Evolutionary conservation across 371 early-diverging fungal species (phyloP).

Genomic region (Syncephalastrum monosporum): DNA sequence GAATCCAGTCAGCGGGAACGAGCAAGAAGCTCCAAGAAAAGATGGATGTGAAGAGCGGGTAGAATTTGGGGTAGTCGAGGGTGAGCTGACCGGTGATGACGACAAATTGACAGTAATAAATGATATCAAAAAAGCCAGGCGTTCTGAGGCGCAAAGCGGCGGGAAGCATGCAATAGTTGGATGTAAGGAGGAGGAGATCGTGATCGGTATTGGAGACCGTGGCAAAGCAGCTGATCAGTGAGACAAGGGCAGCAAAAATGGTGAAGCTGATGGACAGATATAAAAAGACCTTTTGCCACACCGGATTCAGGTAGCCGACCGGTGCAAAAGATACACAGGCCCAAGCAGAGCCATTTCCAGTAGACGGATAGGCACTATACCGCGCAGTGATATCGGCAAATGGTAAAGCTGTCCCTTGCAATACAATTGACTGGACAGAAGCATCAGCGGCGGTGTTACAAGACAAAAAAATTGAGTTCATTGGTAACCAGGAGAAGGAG

Average conservation of each 20-base stretch:
- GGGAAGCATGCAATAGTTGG: slow-evolving; percentile 52
- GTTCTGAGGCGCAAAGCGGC: slow-evolving; percentile 52
- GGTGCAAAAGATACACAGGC: slow-evolving; percentile 46
- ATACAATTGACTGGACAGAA: slow-evolving; percentile 8
- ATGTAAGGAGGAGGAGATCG: slow-evolving; percentile 46
- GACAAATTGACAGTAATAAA: slow-evolving; percentile 57
- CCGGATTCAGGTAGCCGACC: slow-evolving; percentile 47
- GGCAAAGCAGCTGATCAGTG: slow-evolving; percentile 37
- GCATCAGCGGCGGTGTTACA: too few relatives aligned
- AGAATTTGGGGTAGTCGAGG: slow-evolving; percentile 53
- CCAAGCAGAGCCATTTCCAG: slow-evolving; percentile 18
- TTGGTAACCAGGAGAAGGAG: not conserved
- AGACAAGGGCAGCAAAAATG: slow-evolving; percentile 17
- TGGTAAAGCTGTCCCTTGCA: slow-evolving; percentile 25
- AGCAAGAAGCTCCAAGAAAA: slow-evolving; percentile 60
- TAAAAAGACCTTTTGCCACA: slow-evolving; percentile 36
- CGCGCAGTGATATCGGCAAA: slow-evolving; percentile 38
- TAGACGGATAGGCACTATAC: slow-evolving; percentile 32
- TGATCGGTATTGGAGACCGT: slow-evolving; percentile 40
- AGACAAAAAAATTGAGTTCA: not conserved
- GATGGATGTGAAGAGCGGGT: slow-evolving; percentile 50
- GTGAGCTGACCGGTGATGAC: slow-evolving; percentile 48
- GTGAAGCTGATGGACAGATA: slow-evolving; percentile 49
- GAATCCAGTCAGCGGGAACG: slow-evolving; percentile 25
- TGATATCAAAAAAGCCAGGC: slow-evolving; percentile 55